Conservation (phyloP, 2,329 filamentous ascomycete genomes). For the Ascochyta viciae-villosae region DNA sequence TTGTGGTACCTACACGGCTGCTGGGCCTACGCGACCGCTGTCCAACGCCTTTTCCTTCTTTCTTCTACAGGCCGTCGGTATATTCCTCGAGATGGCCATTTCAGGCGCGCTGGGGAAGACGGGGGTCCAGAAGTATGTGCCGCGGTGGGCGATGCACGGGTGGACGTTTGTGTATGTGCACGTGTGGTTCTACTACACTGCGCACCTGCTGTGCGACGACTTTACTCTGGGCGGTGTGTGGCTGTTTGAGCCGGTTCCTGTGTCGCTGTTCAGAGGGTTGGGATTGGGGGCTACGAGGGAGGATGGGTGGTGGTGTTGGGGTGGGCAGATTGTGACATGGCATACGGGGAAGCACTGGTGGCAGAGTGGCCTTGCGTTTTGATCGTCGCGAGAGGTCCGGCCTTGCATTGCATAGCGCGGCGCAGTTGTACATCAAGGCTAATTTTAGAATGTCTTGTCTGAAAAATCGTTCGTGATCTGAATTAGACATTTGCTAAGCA, state of each 20-base stretch:
- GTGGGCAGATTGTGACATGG: slow-evolving; percentile 62
- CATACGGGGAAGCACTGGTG: slow-evolving; percentile 70
- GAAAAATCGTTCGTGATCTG: not conserved
- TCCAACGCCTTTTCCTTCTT: slow-evolving; percentile 71
- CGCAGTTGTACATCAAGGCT: not conserved
- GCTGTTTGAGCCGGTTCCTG: slow-evolving; percentile 81
- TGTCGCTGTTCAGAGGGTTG: slow-evolving; percentile 72
- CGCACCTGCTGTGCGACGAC: slow-evolving; percentile 74
- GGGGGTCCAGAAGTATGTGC: slow-evolving; percentile 49
- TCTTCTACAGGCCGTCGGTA: slow-evolving; percentile 69
- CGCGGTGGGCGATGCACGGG: slow-evolving; percentile 56
- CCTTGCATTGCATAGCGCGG: not conserved
- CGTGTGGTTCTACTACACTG: slow-evolving; percentile 73
- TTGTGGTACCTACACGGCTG: slow-evolving; percentile 70
- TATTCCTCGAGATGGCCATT: slow-evolving; percentile 61
- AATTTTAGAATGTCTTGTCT: too few relatives aligned
- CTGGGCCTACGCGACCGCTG: slow-evolving; percentile 61
- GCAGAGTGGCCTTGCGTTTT: slow-evolving; percentile 61
- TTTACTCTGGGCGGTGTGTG: slow-evolving; percentile 76
- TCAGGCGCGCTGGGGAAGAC: slow-evolving; percentile 38
- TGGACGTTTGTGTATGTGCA: slow-evolving; percentile 69
- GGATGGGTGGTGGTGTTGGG: slow-evolving; percentile 74
- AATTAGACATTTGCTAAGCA: slow-evolving; percentile 10
- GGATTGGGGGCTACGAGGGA: slow-evolving; percentile 65
- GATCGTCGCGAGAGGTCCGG: not conserved